Percentiles rank a stretch among this genome's conserved stretches.
Evolutionary conservation across 345 rosid species (phyloP).

Genomic region (Boechera stricta): DNA sequence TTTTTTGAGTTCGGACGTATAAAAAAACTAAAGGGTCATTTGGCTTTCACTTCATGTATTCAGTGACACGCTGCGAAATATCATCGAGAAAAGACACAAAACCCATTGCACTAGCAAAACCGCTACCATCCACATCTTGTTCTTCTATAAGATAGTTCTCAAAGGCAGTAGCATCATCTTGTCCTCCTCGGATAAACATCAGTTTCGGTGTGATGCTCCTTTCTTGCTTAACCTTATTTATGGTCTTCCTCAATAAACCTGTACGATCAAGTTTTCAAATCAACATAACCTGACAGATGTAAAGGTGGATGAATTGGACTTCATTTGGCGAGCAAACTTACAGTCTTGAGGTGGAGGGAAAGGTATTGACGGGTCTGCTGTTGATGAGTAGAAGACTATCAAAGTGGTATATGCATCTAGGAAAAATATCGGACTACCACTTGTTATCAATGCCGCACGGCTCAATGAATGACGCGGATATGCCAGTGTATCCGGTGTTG

Average conservation of each 20-base stretch:
- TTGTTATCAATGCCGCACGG: slow-evolving; percentile 86
- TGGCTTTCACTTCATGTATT: slow-evolving; percentile 71
- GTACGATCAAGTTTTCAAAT: not conserved
- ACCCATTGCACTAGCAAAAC: slow-evolving; percentile 85
- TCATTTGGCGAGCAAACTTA: slow-evolving; percentile 48
- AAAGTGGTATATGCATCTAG: slow-evolving; percentile 90
- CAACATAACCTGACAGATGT: not conserved
- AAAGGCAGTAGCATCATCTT: slow-evolving; percentile 77
- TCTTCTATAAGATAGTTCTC: slow-evolving; percentile 96
- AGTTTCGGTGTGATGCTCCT: slow-evolving; percentile 88
- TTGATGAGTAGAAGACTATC: slow-evolving; percentile 89
- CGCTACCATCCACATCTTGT: slow-evolving; percentile 90
- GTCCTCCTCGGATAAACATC: slow-evolving; percentile 80
- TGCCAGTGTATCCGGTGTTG: slow-evolving; percentile 84
- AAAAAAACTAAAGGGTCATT: not conserved
- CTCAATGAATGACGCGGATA: slow-evolving; percentile 94
- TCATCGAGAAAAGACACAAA: slow-evolving; percentile 95
- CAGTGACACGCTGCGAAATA: slow-evolving; percentile 74
- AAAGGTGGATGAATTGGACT: slow-evolving; percentile 14
- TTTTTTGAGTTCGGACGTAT: not conserved
- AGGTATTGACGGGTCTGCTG: slow-evolving; percentile 83
- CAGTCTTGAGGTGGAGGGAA: slow-evolving; percentile 97
- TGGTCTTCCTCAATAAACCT: slow-evolving; percentile 80
- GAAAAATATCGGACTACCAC: slow-evolving; percentile 96
- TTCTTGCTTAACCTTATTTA: slow-evolving; percentile 88